Conservation (phyloP, 2,329 filamentous ascomycete genomes). For the Teratosphaeria viscida region DNA sequence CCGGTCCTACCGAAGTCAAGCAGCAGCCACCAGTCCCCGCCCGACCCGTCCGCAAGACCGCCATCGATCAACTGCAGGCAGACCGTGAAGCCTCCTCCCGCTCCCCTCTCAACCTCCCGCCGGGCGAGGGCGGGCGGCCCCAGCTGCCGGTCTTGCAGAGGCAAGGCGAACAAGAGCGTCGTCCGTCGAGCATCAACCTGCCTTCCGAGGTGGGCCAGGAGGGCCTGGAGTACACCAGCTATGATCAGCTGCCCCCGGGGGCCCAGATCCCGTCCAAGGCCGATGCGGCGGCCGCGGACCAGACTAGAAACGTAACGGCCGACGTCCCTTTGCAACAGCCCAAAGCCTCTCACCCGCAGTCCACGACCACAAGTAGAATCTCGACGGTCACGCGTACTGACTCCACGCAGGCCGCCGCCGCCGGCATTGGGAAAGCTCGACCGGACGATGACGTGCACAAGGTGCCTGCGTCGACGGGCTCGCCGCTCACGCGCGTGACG, state of each 20-base stretch:
- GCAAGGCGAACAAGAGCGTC: conserved; percentile 36
- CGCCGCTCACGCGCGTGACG: conserved; percentile 16
- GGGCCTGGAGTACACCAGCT: conserved; percentile 73
- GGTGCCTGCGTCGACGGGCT: conserved; percentile 12
- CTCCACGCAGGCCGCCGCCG: conserved; percentile 75
- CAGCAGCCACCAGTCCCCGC: conserved; percentile 65
- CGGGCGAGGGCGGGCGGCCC: conserved; percentile 29
- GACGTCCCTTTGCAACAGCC: conserved; percentile 83
- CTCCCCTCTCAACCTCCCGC: conserved; percentile 70
- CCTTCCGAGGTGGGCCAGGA: conserved; percentile 75
- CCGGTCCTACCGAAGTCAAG: conserved; percentile 32
- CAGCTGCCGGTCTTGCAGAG: conserved; percentile 2
- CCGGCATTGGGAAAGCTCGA: conserved; percentile 59
- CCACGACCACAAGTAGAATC: conserved; percentile 74
- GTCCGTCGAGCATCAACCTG: conserved; percentile 63
- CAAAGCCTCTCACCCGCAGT: conserved; percentile 70
- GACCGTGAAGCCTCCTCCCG: conserved; percentile 69
- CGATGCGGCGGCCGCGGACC: conserved; percentile 19
- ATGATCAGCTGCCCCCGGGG: conserved; percentile 32
- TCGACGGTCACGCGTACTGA: conserved; percentile 81
- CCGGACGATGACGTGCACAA: conserved; percentile 41
- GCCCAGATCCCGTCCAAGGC: conserved; percentile 17
- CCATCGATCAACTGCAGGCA: conserved; percentile 54
- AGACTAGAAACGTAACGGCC: conserved; percentile 58
- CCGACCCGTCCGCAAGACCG: conserved; percentile 62